Percentiles rank a stretch among this genome's conserved stretches.
phyloP scores from a whole-genome alignment of 2,329 filamentous ascomycete species.

The Colletotrichum tofieldiae region DNA sequence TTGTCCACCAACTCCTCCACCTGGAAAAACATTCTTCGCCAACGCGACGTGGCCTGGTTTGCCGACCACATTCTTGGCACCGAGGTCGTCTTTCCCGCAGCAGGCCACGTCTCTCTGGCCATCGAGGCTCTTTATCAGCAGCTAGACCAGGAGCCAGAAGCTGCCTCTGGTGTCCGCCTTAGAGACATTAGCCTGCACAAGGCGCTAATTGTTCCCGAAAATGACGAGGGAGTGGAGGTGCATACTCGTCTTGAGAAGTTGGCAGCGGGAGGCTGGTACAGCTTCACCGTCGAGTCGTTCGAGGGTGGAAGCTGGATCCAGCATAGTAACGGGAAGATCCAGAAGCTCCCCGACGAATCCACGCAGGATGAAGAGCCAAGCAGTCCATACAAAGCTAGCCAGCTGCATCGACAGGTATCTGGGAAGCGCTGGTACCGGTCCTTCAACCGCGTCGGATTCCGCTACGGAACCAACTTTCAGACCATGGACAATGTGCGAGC shows the following conservation, averaged over 20 bases:
- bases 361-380: not conserved
- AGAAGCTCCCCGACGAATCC: not conserved
- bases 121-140: constrained; percentile 14
- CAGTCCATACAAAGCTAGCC: not conserved
- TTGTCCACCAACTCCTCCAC: constrained; percentile 3
- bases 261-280: not conserved
- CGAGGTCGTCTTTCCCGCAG: constrained; percentile 55
- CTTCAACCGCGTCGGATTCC: not conserved
- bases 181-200: not conserved
- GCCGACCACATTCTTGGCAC: constrained; percentile 60
- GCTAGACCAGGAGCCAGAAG: not conserved
- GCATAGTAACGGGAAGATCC: not conserved
- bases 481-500: constrained; percentile 5
- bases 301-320: not conserved
- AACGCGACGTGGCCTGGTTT: constrained; percentile 53
- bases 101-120: constrained; percentile 15
- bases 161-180: not conserved
- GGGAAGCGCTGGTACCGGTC: constrained; percentile 1
- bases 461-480: constrained; percentile 15
- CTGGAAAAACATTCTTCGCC: constrained; percentile 4
- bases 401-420: not conserved
- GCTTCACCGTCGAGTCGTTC: not conserved
- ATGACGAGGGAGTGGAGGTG: not conserved
- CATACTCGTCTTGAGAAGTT: not conserved
- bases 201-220: constrained; percentile 7